Evolutionary conservation across 805 yeast species (phyloP).

Genomic region (Wickerhamomyces chaumierensis): DNA sequence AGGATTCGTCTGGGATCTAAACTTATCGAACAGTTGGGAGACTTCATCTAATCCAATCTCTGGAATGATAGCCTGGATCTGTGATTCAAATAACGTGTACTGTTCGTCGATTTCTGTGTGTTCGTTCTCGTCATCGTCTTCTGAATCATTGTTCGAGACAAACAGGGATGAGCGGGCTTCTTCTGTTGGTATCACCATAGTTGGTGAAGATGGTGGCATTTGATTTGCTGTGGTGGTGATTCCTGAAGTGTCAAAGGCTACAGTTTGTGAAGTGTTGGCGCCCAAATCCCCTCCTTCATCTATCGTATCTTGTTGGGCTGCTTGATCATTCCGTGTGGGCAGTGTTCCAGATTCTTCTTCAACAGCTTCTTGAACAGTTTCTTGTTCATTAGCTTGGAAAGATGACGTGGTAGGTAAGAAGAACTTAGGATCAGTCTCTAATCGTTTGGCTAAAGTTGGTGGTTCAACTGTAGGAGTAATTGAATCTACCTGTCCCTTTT

Average conservation of each 20-base stretch:
- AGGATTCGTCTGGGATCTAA: slow-evolving; percentile 7
- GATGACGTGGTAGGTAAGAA: background rate
- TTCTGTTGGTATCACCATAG: too few relatives aligned
- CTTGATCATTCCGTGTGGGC: too few relatives aligned
- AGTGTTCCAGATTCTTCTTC: background rate
- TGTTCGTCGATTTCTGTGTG: slow-evolving; percentile 8
- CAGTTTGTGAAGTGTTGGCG: too few relatives aligned
- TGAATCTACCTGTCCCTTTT: too few relatives aligned
- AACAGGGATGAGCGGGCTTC: slow-evolving; percentile 3
- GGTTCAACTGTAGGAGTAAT: too few relatives aligned
- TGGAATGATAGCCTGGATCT: slow-evolving; percentile 25
- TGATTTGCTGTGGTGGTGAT: too few relatives aligned
- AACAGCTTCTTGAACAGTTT: background rate
- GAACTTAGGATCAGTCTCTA: background rate
- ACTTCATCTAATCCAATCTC: slow-evolving; percentile 17
- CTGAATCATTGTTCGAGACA: slow-evolving; percentile 8
- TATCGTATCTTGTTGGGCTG: too few relatives aligned
- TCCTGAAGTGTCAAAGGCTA: too few relatives aligned
- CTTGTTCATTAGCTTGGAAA: background rate
- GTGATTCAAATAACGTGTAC: slow-evolving; percentile 19
- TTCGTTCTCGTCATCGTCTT: slow-evolving; percentile 7
- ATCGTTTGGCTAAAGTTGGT: too few relatives aligned
- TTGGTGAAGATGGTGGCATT: slow-evolving; percentile 1
- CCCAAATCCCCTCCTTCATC: too few relatives aligned
- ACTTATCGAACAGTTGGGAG: slow-evolving; percentile 18